phyloP scores from a whole-genome alignment of 106 monocot species.

The Dendrobium nobile region DNA sequence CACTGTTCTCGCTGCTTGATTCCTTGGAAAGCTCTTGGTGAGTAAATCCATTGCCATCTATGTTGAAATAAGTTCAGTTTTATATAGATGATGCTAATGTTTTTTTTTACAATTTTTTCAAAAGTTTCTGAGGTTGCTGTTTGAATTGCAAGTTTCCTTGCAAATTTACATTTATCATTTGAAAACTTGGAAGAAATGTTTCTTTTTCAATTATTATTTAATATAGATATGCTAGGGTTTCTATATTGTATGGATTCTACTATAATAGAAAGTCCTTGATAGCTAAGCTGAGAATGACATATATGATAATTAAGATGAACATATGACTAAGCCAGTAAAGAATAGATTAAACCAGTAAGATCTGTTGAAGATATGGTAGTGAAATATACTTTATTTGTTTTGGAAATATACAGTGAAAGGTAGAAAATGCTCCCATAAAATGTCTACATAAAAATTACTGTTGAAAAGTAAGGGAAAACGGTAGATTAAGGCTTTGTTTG shows the following conservation, averaged over 20 bases:
- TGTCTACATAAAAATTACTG: too few species aligned
- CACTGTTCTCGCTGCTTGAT: conserved; percentile 57
- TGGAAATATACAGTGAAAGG: too few species aligned
- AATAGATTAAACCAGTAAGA: too few species aligned
- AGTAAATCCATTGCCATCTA: not conserved
- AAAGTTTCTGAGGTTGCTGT: not conserved
- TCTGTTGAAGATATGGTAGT: too few species aligned
- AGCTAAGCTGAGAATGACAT: not conserved
- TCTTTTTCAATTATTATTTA: not conserved
- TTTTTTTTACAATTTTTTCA: not conserved
- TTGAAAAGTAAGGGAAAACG: too few species aligned
- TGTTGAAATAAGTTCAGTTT: not conserved
- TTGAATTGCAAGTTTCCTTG: not conserved
- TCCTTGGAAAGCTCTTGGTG: conserved; percentile 38
- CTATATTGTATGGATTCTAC: not conserved
- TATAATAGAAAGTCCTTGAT: not conserved
- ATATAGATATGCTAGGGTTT: not conserved
- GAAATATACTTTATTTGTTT: too few species aligned
- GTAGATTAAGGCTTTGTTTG: too few species aligned
- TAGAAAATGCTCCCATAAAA: too few species aligned
- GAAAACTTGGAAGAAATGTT: too few species aligned
- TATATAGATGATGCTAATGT: not conserved
- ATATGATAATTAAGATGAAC: too few species aligned
- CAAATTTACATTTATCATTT: too few species aligned
- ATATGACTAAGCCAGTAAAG: too few species aligned